Evolutionary conservation across 2,329 filamentous ascomycete genomes (phyloP).

Genomic region (Colletotrichum brevisporum): DNA sequence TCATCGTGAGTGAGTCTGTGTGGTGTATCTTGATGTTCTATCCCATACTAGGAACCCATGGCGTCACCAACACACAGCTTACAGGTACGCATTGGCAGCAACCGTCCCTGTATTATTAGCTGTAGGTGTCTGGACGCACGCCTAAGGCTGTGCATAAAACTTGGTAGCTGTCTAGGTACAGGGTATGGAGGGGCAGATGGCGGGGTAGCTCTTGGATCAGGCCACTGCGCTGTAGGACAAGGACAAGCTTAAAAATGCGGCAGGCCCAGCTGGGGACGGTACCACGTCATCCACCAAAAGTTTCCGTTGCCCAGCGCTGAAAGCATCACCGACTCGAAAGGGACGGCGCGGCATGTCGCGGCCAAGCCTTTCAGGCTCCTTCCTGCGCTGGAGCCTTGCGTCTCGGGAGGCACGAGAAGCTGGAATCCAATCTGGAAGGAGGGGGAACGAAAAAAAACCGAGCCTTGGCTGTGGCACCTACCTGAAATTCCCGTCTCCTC

Average conservation of each 20-base stretch:
- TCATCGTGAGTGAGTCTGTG: background rate
- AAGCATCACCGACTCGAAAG: background rate
- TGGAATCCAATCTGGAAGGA: background rate
- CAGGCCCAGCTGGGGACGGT: constrained; percentile 1
- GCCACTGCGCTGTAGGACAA: constrained; percentile 12
- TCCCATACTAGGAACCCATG: too few relatives aligned
- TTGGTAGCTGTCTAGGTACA: too few relatives aligned
- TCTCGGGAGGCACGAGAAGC: background rate
- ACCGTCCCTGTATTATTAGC: too few relatives aligned
- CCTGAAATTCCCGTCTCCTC: background rate
- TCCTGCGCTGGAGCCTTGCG: background rate
- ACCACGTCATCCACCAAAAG: constrained; percentile 30
- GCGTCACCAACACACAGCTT: too few relatives aligned
- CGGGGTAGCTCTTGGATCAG: constrained; percentile 35
- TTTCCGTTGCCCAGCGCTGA: background rate
- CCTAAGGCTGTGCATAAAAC: too few relatives aligned
- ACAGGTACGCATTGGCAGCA: too few relatives aligned
- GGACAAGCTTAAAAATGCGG: constrained; percentile 27
- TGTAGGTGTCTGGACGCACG: too few relatives aligned
- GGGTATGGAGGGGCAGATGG: constrained; percentile 1
- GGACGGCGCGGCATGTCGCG: background rate
- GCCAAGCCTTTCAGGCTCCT: background rate
- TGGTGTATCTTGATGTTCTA: too few relatives aligned
- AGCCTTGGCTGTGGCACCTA: constrained; percentile 4
- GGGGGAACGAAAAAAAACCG: background rate